Evolutionary conservation across 805 yeast species (phyloP), one percentile per base, ranked within the genome.

Genomic region (Starmera caribaea): DNA sequence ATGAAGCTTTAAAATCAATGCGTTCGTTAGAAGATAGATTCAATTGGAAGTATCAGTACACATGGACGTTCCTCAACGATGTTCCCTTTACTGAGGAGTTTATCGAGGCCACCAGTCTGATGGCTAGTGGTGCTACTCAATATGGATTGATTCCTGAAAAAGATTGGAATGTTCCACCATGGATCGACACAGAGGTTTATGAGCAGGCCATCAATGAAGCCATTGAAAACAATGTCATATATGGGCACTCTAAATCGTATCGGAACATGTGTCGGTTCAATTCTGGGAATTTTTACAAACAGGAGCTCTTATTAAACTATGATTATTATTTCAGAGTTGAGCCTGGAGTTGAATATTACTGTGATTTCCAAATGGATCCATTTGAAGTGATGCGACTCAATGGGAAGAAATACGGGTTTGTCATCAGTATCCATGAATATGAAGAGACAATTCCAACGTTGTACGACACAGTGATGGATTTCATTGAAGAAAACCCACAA

Each of bases 181-280:
- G 74, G 65, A 80, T 90, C 45, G 81, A 90, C 55, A 59, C 69
- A 45, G 73, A 74, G 6, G 64, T 50, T 32, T 72, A 76, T 53
- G 66, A 73, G 16, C 66, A 68, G 44, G 60, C 69, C 28, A 50
- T 80, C 43, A 57, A 62, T 13, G 56, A 71, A 1, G 62, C 72
- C 65, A 59, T 52, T 12, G 65, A 66, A 13, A 57, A 67, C 10
- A 66, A 69, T 3, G 74, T 83, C 8, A 60, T 81, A 1, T 83
- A 83, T 55, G 90, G 87, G 1, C 71, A 63, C 27, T 74, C 83
- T 1, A 58, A 64, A 46, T 76, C 86, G 1, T 83, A 83, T 54
- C 74, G 97, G 55, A 89, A 90, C 59, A 92, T 92, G 97, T 92
- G 97, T 60, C 73, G 96, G 31, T 90, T 82, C 65, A 90, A 92